These are phyloP conservation scores for Globisporangium okanoganense DNA, from an alignment of 352 stramenopile species.

Conservation along the genomic window DNA sequence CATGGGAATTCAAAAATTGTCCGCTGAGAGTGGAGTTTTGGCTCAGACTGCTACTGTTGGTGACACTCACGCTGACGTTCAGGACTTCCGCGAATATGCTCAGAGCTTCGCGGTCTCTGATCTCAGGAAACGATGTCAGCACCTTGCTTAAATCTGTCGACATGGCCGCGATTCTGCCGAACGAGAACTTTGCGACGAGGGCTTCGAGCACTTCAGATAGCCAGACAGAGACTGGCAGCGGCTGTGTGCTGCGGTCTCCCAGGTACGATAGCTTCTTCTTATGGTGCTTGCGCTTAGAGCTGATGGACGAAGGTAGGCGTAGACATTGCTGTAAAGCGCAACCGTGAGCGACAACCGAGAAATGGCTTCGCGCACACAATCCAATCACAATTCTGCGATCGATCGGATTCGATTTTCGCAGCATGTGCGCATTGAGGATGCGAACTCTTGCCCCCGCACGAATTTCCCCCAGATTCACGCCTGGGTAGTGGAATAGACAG, in stretches of 20 bases:
- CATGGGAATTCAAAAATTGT: constrained; percentile 8
- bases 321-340: neutral
- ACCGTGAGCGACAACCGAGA: constrained; percentile 18
- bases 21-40: constrained; percentile 8
- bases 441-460: constrained; percentile 25
- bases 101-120: constrained; percentile 7
- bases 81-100: neutral
- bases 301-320: neutral
- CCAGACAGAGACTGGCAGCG: constrained; percentile 7
- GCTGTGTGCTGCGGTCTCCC: constrained; percentile 6
- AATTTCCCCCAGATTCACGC: constrained; percentile 23
- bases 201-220: constrained; percentile 12
- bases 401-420: constrained; percentile 28
- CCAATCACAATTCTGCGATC: constrained; percentile 28
- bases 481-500: constrained; percentile 37
- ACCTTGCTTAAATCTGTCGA: neutral
- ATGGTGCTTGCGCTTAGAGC: neutral
- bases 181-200: constrained; percentile 11
- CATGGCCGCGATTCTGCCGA: neutral
- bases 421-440: constrained; percentile 25
- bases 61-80: neutral
- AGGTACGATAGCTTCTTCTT: constrained; percentile 9
- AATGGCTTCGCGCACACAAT: constrained; percentile 32
- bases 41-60: neutral
- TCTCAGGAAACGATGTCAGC: constrained; percentile 7